Percentiles rank a stretch among this genome's conserved stretches.
phyloP scores from a whole-genome alignment of 345 rosid species.

The Excoecaria cochinchinensis region DNA sequence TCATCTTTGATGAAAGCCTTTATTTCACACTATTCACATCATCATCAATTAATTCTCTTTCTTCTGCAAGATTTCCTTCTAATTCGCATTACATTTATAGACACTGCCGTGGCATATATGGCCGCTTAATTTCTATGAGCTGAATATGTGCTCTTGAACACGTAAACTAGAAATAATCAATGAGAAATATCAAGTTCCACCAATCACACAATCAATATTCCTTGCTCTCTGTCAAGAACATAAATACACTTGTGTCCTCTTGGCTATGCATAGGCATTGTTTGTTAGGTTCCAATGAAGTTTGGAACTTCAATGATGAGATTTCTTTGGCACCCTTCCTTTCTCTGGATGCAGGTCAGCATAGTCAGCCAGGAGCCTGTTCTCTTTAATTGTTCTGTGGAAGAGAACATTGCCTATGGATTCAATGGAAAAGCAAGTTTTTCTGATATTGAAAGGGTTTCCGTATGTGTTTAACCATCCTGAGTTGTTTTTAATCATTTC shows the following conservation, averaged over 20 bases:
- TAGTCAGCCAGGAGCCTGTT: conserved; percentile 97
- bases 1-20: not conserved
- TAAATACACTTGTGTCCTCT: not conserved
- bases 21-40: not conserved
- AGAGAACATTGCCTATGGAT: conserved; percentile 70
- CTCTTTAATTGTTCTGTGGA: conserved; percentile 61
- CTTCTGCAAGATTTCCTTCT: not conserved
- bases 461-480: conserved; percentile 39
- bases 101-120: not conserved
- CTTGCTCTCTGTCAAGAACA: not conserved
- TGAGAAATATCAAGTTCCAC: not conserved
- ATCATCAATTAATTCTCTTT: not conserved
- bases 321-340: not conserved
- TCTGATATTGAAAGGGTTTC: conserved; percentile 66
- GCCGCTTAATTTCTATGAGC: not conserved
- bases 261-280: not conserved
- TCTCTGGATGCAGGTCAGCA: conserved; percentile 58
- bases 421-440: conserved; percentile 52
- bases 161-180: not conserved
- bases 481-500: no score
- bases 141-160: not conserved
- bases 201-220: not conserved
- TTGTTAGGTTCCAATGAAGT: not conserved
- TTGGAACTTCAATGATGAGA: not conserved
- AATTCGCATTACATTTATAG: not conserved